Evolutionary conservation across 2,329 filamentous ascomycete species (phyloP).

Genomic region (Stagonosporopsis tanaceti): DNA sequence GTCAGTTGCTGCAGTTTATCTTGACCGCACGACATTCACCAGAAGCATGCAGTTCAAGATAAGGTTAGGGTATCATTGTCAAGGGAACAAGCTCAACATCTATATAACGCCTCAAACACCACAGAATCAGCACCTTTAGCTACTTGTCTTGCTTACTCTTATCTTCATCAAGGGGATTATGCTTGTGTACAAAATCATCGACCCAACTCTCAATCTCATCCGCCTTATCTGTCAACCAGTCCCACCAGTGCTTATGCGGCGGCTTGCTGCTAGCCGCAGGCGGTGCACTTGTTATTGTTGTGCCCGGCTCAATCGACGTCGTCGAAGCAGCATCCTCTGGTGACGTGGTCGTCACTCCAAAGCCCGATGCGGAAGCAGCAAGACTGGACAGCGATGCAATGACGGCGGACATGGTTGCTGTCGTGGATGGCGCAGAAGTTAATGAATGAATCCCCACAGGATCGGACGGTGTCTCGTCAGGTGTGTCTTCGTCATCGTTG

Average conservation of each 20-base stretch:
- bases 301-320: constrained; percentile 19
- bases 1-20: not conserved
- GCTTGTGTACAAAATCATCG: constrained; percentile 42
- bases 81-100: not conserved
- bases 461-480: constrained; percentile 62
- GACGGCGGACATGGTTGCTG: constrained; percentile 29
- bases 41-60: not conserved
- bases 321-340: constrained; percentile 9
- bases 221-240: constrained; percentile 49
- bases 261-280: constrained; percentile 22
- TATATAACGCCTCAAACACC: not conserved
- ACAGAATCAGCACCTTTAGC: not conserved
- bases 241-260: constrained; percentile 41
- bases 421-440: constrained; percentile 6
- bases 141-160: constrained; percentile 1
- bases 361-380: constrained; percentile 31
- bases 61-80: not conserved
- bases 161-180: constrained; percentile 29
- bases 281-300: constrained; percentile 26
- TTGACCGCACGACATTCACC: not conserved
- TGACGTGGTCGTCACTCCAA: constrained; percentile 25
- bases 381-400: constrained; percentile 33
- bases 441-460: constrained; percentile 47
- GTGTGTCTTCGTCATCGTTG: constrained; percentile 55
- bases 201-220: constrained; percentile 49